Evolutionary conservation across 2,329 filamentous ascomycete genomes (phyloP), one percentile per base, ranked within the genome.

Genomic region (Thelonectria blattea): DNA sequence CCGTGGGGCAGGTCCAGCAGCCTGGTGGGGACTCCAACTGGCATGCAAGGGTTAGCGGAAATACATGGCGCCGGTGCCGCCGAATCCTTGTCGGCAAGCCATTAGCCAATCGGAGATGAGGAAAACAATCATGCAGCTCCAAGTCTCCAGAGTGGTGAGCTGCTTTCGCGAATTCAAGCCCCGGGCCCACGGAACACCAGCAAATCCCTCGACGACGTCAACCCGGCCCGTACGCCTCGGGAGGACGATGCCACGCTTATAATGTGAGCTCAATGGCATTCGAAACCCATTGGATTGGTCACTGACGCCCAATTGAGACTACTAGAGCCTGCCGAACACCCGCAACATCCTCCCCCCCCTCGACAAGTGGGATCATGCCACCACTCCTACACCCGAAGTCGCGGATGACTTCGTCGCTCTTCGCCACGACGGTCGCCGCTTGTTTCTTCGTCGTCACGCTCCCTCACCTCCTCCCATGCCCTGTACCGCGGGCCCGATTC

Each of bases 361-460:
- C 37, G 56, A 46, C 58, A 42, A 24, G 49, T 55, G 37, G 65
- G 56, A 79, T 73, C 74, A 95, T 95, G 91, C 88, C 92, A 71
- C 91, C 92, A 63, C 90, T 94, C 78, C 88, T 99, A 43, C 95
- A 99, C 77, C 95, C 95, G 34, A 89, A 93, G 76, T 98, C 94
- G 68, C 89, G 92, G 71, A 91, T 92, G 80, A 99, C 95, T 70
- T 93, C 91, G 58, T 95, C 93, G 47, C 89, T 99, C 62, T 99
- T 99, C 80, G 93, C 92, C 52, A 92, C 91, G n/a, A 98, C 94
- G 1, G 85, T 98, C 56, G 84, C 91, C 64, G 88, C 93, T 32
- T 95, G 91, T 68, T 97, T 99, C 76, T 85, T 97, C 65, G 93
- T 99, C 63, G 95, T 99, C 54, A 92, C 87, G 30, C 82, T 97